Percentiles rank a stretch among this genome's conserved stretches.
Evolutionary conservation across 192 early-diverging fungal genomes (phyloP).

Genomic region (Nowakowskiella sp.): DNA sequence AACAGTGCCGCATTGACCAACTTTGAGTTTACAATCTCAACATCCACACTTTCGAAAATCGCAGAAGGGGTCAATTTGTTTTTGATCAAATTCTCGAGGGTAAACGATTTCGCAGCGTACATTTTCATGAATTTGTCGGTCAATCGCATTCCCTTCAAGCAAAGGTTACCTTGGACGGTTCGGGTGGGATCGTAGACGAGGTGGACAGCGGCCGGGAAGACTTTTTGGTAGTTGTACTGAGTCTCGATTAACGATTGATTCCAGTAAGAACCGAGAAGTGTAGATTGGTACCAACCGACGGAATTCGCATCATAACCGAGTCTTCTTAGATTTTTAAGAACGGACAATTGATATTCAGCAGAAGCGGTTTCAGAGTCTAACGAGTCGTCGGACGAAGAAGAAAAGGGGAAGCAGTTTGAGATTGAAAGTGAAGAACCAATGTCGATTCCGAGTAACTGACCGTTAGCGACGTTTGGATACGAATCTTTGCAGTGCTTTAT

Average conservation of each 20-base stretch:
- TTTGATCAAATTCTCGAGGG: constrained; percentile 66
- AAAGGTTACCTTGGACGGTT: constrained; percentile 75
- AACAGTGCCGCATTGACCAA: constrained; percentile 69
- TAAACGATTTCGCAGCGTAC: constrained; percentile 71
- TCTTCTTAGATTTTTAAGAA: constrained; percentile 86
- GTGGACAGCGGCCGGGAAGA: constrained; percentile 76
- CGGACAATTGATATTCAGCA: constrained; percentile 82
- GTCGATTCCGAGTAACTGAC: constrained; percentile 92
- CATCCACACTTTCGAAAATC: constrained; percentile 85
- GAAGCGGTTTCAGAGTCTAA: constrained; percentile 33
- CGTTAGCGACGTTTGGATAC: constrained; percentile 64
- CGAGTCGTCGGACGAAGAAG: constrained; percentile 32
- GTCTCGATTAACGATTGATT: constrained; percentile 84
- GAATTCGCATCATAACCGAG: constrained; percentile 95
- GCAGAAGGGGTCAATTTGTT: constrained; percentile 73
- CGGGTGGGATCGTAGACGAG: constrained; percentile 88
- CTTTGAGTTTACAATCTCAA: constrained; percentile 77
- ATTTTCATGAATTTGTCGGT: constrained; percentile 77
- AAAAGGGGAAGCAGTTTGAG: constrained; percentile 85
- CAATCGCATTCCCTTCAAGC: constrained; percentile 80
- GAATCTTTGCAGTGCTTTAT: constrained; percentile 89
- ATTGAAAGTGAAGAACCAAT: constrained; percentile 84
- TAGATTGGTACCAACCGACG: constrained; percentile 96
- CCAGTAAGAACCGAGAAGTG: constrained; percentile 81
- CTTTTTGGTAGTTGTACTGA: constrained; percentile 84